Evolutionary conservation across 768 basidiomycete genomes (phyloP).

Genomic region (Pleurotus ostreatus): DNA sequence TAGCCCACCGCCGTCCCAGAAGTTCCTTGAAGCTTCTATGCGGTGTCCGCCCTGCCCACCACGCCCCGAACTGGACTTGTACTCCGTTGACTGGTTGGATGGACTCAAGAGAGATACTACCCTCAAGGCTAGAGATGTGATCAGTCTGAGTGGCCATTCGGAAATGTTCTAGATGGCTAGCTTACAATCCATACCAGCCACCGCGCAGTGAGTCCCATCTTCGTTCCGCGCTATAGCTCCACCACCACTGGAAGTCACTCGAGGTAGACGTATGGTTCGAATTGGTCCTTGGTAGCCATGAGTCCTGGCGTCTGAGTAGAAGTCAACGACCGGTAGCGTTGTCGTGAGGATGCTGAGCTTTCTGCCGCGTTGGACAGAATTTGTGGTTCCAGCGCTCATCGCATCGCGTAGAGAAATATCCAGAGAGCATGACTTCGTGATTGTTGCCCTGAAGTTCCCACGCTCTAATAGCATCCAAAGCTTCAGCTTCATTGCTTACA

Average conservation of each 20-base stretch:
- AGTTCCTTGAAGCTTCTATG: constrained; percentile 69
- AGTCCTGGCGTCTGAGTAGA: constrained; percentile 38
- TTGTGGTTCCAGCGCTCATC: constrained; percentile 1
- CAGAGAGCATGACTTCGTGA: background rate
- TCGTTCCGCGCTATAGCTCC: constrained; percentile 66
- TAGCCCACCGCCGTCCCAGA: constrained; percentile 75
- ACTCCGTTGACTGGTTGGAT: constrained; percentile 36
- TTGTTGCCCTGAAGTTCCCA: too few species aligned
- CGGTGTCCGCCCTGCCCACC: constrained; percentile 59
- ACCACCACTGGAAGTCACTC: constrained; percentile 59
- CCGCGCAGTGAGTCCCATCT: constrained; percentile 63
- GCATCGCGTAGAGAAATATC: background rate
- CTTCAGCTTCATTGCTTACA: too few species aligned
- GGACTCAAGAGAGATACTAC: constrained; percentile 55
- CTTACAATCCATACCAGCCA: constrained; percentile 76
- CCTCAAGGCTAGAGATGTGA: constrained; percentile 41
- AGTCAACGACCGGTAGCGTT: constrained; percentile 17
- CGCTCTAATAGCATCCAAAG: too few species aligned
- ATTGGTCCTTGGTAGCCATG: constrained; percentile 37
- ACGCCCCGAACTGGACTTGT: constrained; percentile 32
- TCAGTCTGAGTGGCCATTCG: too few species aligned
- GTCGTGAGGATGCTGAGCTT: constrained; percentile 11
- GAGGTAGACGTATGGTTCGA: constrained; percentile 54
- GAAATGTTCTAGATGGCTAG: too few species aligned
- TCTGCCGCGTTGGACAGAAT: background rate